Percentiles rank a stretch among this genome's conserved stretches.
Evolutionary conservation across 2,329 filamentous ascomycete species (phyloP).

Genomic region (Arthrobotrys megalospora): DNA sequence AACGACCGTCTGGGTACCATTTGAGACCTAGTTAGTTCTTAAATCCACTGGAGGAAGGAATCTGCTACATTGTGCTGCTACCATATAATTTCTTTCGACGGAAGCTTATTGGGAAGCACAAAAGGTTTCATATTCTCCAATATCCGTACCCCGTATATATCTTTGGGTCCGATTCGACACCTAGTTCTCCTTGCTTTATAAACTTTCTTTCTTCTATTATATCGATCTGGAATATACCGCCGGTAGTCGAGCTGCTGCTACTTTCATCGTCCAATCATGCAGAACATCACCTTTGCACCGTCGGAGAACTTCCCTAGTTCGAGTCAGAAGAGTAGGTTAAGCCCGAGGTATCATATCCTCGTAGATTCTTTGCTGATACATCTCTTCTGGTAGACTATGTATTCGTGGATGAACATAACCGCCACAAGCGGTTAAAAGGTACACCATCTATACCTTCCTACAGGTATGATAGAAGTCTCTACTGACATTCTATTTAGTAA

Average conservation of each 20-base stretch:
- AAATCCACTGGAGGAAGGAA: conserved; percentile 3
- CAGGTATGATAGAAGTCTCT: neutral
- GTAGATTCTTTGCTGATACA: conserved; percentile 61
- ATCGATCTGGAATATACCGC: conserved; percentile 51
- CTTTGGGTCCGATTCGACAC: conserved; percentile 53
- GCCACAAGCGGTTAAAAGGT: conserved; percentile 97
- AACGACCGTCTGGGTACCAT: conserved; percentile 17
- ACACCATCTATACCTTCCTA: conserved; percentile 8
- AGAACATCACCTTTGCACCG: conserved; percentile 64
- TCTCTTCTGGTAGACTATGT: conserved; percentile 83
- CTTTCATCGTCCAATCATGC: conserved; percentile 61
- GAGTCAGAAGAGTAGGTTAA: conserved; percentile 53
- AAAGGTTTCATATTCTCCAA: conserved; percentile 22
- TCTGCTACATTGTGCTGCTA: conserved; percentile 15
- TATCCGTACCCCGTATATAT: conserved; percentile 28
- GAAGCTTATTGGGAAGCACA: conserved; percentile 33
- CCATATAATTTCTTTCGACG: conserved; percentile 20
- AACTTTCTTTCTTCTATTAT: conserved; percentile 54
- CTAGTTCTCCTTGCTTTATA: conserved; percentile 66
- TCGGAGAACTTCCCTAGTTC: conserved; percentile 52
- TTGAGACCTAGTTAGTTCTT: conserved; percentile 7
- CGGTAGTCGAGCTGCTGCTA: conserved; percentile 12
- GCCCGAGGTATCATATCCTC: neutral
- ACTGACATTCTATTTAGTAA: conserved; percentile 74
- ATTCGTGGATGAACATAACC: conserved; percentile 98